Evolutionary conservation across 306 rosid genomes (phyloP).

Genomic region (Medicago arabica): DNA sequence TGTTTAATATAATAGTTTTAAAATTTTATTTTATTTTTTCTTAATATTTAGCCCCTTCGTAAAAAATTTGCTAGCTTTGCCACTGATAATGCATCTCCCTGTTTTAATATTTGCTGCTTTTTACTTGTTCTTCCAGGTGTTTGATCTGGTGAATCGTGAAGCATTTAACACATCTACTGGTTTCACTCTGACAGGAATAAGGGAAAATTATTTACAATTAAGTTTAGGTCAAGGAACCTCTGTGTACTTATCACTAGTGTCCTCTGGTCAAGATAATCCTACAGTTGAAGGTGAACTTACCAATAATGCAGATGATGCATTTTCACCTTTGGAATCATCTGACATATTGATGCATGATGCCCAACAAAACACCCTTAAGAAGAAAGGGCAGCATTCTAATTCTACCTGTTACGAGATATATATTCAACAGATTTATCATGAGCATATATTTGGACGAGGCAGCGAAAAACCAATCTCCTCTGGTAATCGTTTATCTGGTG

Average conservation of each 20-base stretch:
- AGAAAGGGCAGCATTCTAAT: conserved; percentile 62
- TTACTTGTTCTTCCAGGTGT: conserved; percentile 65
- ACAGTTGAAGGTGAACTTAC: conserved; percentile 49
- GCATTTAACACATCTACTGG: conserved; percentile 74
- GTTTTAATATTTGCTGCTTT: conserved; percentile 34
- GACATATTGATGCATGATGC: conserved; percentile 70
- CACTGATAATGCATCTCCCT: conserved; percentile 13
- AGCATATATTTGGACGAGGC: conserved; percentile 73
- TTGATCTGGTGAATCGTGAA: conserved; percentile 87
- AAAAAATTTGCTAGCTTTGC: too few relatives aligned
- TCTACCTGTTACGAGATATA: conserved; percentile 76
- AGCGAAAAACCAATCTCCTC: conserved; percentile 57
- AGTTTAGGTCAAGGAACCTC: conserved; percentile 77
- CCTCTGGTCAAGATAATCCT: conserved; percentile 62
- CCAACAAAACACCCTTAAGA: conserved; percentile 50
- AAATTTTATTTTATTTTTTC: too few relatives aligned
- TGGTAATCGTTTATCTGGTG: conserved; percentile 52
- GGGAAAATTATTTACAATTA: conserved; percentile 82
- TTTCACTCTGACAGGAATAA: conserved; percentile 87
- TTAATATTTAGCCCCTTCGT: too few relatives aligned
- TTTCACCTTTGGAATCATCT: conserved; percentile 75
- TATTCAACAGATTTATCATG: conserved; percentile 84
- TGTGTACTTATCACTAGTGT: conserved; percentile 74
- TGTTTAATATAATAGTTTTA: too few relatives aligned
- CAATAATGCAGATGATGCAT: conserved; percentile 59